Base-by-base conservation (phyloP, 495 filamentous ascomycete species). In the Baudoinia panamericana region DNA sequence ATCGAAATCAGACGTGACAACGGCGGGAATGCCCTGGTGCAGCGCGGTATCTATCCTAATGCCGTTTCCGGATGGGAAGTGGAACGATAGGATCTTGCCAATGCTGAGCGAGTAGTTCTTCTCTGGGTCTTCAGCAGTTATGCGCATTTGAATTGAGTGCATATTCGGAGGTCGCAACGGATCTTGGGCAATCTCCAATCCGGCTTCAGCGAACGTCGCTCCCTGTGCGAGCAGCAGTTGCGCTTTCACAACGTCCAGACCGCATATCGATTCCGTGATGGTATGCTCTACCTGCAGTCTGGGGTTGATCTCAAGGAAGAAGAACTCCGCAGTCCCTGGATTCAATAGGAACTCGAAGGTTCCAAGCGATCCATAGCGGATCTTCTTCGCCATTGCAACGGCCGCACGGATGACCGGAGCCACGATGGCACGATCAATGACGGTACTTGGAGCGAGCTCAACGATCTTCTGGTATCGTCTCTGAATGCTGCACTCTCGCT, bases 161-260 rank as follows among this genome's bases (percentile, higher is more conserved):
- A 49, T 2, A 39, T 54, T 10, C 9, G 66, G 63, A 22, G 61
- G 49, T n/a, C 36, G 36, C 3, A 44, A 39, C 12, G 59, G 50
- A 18, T 58, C 47, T 19, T 52, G 39, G 4, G 45, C 1, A n/a
- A 39, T 36, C 10, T 54, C 40, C 3, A 75, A 51, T 5, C 64
- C 65, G 30, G 67, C 52, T 4, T 68, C 50, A 1, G 48, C 26
- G 11, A 78, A 55, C 0, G 56, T 56, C 5, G 46, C 33, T 9
- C 74, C 73, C 55, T 74, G 71, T 8, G 71, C 67, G 6, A 78
- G 44, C 0, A 62, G 56, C 11, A 78, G 59, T 41, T 78, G 73
- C 4, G 56, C 58, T 50, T 63, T 64, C 2, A 72, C 60, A 19
- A 63, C 41, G 37, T 63, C 60, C 30, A 51, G 33, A 16, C 38